Conservation (phyloP, 495 filamentous ascomycete species). For the Hyaloscypha hepaticicola region DNA sequence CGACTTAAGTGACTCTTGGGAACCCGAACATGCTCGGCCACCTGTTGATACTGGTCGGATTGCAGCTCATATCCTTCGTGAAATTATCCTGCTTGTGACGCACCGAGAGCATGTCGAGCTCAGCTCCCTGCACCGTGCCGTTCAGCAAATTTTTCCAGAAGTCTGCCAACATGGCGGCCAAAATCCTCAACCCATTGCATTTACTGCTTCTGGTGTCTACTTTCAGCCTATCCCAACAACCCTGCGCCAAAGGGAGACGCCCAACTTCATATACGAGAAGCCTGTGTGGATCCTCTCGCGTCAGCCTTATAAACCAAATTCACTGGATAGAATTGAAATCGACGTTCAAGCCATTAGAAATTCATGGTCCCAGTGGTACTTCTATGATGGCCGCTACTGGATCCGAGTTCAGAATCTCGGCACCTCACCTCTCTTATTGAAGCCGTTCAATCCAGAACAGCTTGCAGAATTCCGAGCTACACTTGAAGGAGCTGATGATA, state of each 20-base stretch:
- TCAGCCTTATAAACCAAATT: conserved; percentile 45
- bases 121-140: conserved; percentile 4
- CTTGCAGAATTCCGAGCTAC: conserved; percentile 4
- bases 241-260: neutral
- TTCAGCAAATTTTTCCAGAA: conserved; percentile 20
- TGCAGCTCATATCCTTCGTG: conserved; percentile 24
- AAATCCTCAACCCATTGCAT: neutral
- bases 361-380: conserved; percentile 43
- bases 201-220: conserved; percentile 20
- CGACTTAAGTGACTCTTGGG: conserved; percentile 21
- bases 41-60: conserved; percentile 18
- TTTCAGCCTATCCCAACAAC: conserved; percentile 10
- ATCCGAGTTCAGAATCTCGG: conserved; percentile 53
- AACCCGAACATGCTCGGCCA: conserved; percentile 12
- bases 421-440: conserved; percentile 41
- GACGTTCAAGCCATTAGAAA: conserved; percentile 8
- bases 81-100: conserved; percentile 25
- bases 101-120: conserved; percentile 20
- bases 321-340: conserved; percentile 21
- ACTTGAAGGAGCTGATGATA: neutral
- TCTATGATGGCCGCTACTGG: conserved; percentile 89
- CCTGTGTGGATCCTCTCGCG: conserved; percentile 51
- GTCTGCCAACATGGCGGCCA: neutral
- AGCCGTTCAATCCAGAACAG: conserved; percentile 42
- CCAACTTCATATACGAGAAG: neutral